Base-by-base conservation (phyloP, 352 stramenopile genomes). In the Phytopythium montanum region DNA sequence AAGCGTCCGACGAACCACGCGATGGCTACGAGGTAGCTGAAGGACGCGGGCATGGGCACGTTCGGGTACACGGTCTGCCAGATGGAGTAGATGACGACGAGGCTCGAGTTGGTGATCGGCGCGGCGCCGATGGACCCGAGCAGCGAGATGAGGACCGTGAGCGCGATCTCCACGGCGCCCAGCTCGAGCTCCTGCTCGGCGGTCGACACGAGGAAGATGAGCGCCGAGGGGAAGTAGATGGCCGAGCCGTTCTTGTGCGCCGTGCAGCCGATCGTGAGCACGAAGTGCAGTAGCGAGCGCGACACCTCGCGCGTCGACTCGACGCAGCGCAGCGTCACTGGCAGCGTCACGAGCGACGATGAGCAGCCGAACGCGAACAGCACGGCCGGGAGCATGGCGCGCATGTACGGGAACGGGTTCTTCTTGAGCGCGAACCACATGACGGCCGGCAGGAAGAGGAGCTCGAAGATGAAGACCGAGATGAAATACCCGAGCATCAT, bases 211-310 rank as follows among this genome's bases (percentile, higher is more conserved):
- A 92, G 67, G 59, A 89, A 92, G 14, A 92, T 68, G 9, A 92
- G 56, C 10, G 81, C 77, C n/a, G 69, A 80, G 0, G 79, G 79
- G 59, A 87, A 92, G 58, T 85, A 87, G 59, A 91, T 85, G 14
- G 81, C 81, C 31, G 73, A 81, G 64, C 83, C 83, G 60, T 92
- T 89, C 76, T 90, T 92, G 70, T 92, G 79, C 36, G 82, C 68
- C 3, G 73, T 88, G 31, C 69, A 79, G 18, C 83, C 83, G 53
- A 92, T 82, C 13, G 83, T 90, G 38, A 92, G 33, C 25, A 92
- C 76, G 51, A 92, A 92, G 36, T 81, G 71, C 36, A 79, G 44
- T 5, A 92, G 62, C 26, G 66, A 72, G 16, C 73, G 72, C 18
- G 80, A 80, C 38, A 90, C 76, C 48, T 88, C 76, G 1, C 70